These are phyloP conservation scores for Dactylellina haptotyla DNA, from an alignment of 2,329 filamentous ascomycete genomes.

Conservation along the genomic window DNA sequence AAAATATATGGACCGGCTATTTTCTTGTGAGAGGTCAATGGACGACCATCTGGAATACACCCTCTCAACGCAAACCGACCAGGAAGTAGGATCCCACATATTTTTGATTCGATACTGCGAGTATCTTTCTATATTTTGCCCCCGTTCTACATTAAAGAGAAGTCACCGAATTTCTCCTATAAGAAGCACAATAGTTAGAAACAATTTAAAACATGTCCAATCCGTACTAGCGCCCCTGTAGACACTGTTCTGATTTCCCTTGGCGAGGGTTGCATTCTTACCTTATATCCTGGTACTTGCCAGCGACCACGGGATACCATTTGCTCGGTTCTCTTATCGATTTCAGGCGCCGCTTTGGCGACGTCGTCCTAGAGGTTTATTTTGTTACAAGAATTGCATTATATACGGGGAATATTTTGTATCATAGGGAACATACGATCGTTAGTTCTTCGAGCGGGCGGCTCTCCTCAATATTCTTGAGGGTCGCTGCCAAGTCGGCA, in stretches of 20 bases:
- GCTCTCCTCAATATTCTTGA: constrained; percentile 96
- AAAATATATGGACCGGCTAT: no score
- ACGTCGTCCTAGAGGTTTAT: constrained; percentile 80
- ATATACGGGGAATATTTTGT: neutral
- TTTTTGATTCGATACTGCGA: no score
- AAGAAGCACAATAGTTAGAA: constrained; percentile 12
- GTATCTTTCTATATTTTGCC: neutral
- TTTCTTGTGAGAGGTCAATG: no score
- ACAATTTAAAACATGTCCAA: neutral
- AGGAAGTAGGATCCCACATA: neutral
- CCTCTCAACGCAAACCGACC: neutral
- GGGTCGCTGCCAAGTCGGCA: constrained; percentile 89
- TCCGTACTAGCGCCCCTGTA: neutral
- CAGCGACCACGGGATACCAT: constrained; percentile 98
- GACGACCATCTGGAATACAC: no score
- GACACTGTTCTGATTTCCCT: no score
- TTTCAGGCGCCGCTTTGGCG: constrained; percentile 90
- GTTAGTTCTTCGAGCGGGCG: constrained; percentile 96
- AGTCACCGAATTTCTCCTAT: constrained; percentile 98
- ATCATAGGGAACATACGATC: constrained; percentile 75
- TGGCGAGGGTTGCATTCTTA: constrained; percentile 63
- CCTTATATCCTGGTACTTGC: constrained; percentile 99
- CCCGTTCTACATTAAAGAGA: constrained; percentile 82
- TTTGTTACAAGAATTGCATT: neutral
- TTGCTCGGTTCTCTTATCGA: constrained; percentile 94